Base-by-base conservation (phyloP, 306 rosid genomes). In the Chamaecrista fasciculata region DNA sequence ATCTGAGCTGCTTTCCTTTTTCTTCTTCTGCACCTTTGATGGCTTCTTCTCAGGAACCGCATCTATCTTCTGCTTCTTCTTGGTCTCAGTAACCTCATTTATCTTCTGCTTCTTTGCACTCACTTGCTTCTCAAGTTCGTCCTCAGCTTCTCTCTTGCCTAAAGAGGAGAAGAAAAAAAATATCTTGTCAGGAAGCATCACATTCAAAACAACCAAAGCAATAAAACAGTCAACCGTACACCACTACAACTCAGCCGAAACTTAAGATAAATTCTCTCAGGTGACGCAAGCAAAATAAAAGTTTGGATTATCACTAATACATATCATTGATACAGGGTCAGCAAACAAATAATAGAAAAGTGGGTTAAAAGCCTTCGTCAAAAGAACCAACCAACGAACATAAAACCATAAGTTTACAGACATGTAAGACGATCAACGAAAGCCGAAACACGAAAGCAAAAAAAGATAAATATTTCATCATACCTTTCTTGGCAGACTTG, bases 101-200 rank as follows among this genome's bases (percentile, higher is more conserved):
- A 4, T 74, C 81, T 88, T 94, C 77, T 83, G 97, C 81, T 87
- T 94, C 84, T 90, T 91, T 0, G 84, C 75, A 43, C 63, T 79
- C 63, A 77, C 86, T 26, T 20, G 77, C 81, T 94, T 93, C 74
- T 75, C 78, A 0, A 78, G 18, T 24, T 63, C 84, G 20, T 74
- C 81, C 49, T 77, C 91, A 49, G 95, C 86, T 63, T 83, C 87
- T 37, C 98, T 82, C 86, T 94, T 94, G 25, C 84, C 96, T 90
- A 4, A 36, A 36, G 44, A 18, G 4, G 43, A 16, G 49, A 3
- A 12, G 25, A 23, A 33, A 69, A 2, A 39, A 46, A 29, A 2
- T 6, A 10, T 5, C 43, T 24, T 12, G 4, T 5, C 66, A 11
- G 47, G 4, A 33, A 58, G 24, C 16, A 23, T 14, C 8, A 26